Evolutionary conservation across 2,329 filamentous ascomycete species (phyloP).

Genomic region (Venturia pyrina): DNA sequence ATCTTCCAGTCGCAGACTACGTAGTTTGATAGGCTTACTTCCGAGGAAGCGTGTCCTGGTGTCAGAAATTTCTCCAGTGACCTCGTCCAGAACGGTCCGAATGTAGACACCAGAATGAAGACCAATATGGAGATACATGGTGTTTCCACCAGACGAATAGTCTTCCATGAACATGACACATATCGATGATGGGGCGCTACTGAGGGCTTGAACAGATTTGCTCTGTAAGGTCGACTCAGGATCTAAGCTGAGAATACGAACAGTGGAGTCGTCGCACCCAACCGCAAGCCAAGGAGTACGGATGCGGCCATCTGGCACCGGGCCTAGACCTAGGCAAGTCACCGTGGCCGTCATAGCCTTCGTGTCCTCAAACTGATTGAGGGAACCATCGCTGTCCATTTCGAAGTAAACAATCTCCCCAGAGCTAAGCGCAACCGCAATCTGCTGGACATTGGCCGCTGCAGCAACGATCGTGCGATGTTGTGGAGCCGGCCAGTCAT

Average conservation of each 20-base stretch:
- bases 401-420: slow-evolving; percentile 98
- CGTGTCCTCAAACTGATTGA: slow-evolving; percentile 89
- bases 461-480: slow-evolving; percentile 94
- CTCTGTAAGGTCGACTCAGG: slow-evolving; percentile 85
- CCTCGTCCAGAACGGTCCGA: slow-evolving; percentile 85
- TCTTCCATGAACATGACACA: slow-evolving; percentile 95
- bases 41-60: slow-evolving; percentile 92
- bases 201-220: slow-evolving; percentile 89
- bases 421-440: slow-evolving; percentile 86
- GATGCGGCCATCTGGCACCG: slow-evolving; percentile 80
- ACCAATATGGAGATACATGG: slow-evolving; percentile 90
- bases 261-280: slow-evolving; percentile 92
- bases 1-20: slow-evolving; percentile 78
- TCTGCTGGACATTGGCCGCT: slow-evolving; percentile 84
- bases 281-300: slow-evolving; percentile 91
- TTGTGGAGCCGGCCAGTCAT: slow-evolving; percentile 88
- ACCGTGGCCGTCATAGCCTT: slow-evolving; percentile 93
- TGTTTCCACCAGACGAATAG: slow-evolving; percentile 77
- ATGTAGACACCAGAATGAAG: slow-evolving; percentile 94
- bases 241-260: slow-evolving; percentile 82
- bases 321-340: slow-evolving; percentile 85
- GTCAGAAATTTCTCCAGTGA: slow-evolving; percentile 90
- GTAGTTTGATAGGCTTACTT: slow-evolving; percentile 79
- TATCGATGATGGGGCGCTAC: slow-evolving; percentile 77
- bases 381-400: slow-evolving; percentile 81